A percentile compares a stretch with the other conserved stretches of the same genome.
Conservation (phyloP, 805 yeast genomes). For the Kockiozyma suomiensis region DNA sequence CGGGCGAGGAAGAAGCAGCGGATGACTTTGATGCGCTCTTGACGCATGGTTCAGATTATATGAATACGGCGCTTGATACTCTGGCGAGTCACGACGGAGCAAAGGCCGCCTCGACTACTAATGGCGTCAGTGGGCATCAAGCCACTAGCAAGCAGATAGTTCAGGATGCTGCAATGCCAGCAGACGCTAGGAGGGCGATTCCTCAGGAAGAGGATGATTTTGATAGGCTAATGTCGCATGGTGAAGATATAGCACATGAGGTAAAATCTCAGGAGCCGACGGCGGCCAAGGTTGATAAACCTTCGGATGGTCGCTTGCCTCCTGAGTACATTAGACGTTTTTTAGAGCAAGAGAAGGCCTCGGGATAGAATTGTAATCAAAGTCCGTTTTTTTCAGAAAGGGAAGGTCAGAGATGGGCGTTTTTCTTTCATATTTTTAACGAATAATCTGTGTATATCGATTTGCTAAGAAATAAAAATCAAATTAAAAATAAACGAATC, state of each 20-base stretch:
- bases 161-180: background rate
- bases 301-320: background rate
- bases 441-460: too few relatives aligned
- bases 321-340: slow-evolving; percentile 1
- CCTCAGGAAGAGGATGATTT: slow-evolving; percentile 1
- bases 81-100: too few relatives aligned
- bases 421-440: background rate
- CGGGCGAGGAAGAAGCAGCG: background rate
- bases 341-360: background rate
- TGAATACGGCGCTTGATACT: slow-evolving; percentile 7
- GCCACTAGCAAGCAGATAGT: slow-evolving; percentile 1
- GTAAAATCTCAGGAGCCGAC: background rate
- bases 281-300: background rate
- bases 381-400: background rate
- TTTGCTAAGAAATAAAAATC: too few relatives aligned
- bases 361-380: background rate
- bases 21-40: slow-evolving; percentile 13
- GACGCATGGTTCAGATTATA: slow-evolving; percentile 13
- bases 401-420: background rate
- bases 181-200: background rate
- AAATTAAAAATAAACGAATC: too few relatives aligned
- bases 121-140: too few relatives aligned
- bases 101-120: too few relatives aligned
- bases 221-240: slow-evolving; percentile 18
- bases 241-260: background rate